phyloP scores from a whole-genome alignment of 495 filamentous ascomycete genomes.

The Clohesyomyces aquaticus region DNA sequence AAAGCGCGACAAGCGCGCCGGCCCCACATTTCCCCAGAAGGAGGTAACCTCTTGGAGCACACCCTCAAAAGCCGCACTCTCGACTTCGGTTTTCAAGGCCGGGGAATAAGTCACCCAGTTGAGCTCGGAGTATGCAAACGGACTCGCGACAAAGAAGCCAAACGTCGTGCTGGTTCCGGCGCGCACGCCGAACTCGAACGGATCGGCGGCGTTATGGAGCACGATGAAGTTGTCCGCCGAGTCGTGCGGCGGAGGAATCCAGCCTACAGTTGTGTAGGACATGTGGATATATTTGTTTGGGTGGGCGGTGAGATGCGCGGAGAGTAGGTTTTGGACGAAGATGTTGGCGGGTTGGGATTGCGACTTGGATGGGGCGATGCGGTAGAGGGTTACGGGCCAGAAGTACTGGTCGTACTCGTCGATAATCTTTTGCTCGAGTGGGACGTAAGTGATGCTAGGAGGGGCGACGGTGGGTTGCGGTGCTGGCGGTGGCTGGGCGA shows the following conservation, averaged over 20 bases:
- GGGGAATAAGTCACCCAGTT: conserved; percentile 14
- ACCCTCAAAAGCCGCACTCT: background rate
- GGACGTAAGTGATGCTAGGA: background rate
- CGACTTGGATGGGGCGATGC: background rate
- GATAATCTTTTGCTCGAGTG: conserved; percentile 16
- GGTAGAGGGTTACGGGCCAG: conserved; percentile 17
- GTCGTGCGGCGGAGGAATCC: background rate
- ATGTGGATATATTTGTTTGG: background rate
- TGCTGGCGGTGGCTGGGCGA: no score
- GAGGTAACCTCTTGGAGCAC: background rate
- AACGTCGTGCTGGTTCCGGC: background rate
- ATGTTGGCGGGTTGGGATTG: background rate
- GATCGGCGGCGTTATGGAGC: conserved; percentile 22
- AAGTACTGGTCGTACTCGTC: conserved; percentile 19
- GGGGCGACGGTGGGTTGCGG: no score
- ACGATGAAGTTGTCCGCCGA: conserved; percentile 20
- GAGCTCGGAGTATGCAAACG: background rate
- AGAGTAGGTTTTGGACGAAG: background rate
- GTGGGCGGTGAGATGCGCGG: background rate
- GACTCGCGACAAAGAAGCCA: conserved; percentile 7
- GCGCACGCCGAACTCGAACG: background rate
- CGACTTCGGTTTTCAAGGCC: background rate
- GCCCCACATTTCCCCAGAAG: background rate
- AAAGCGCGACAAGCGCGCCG: conserved; percentile 6
- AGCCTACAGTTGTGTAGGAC: conserved; percentile 13